A percentile compares a stretch with the other conserved stretches of the same genome.
Conservation (phyloP, 306 rosid species). For the Luffa acutangula region DNA sequence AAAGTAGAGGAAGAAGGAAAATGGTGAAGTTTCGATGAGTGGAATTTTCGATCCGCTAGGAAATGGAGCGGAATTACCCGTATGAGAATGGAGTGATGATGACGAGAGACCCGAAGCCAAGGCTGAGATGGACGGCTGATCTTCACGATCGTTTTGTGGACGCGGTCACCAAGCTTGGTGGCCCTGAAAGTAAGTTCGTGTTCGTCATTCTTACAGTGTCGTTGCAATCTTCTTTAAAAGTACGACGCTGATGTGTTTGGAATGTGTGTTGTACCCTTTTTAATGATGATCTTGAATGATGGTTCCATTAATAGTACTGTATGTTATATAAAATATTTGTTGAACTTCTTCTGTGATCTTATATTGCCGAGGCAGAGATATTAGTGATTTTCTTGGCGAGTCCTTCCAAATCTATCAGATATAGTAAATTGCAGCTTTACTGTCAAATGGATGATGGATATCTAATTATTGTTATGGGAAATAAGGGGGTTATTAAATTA, state of each 20-base stretch:
- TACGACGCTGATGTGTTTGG: not conserved
- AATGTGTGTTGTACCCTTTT: not conserved
- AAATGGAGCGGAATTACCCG: constrained; percentile 20
- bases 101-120: constrained; percentile 91
- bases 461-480: not conserved
- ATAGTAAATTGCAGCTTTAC: not conserved
- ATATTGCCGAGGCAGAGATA: not conserved
- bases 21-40: not conserved
- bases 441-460: not conserved
- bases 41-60: not conserved
- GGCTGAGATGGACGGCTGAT: constrained; percentile 92
- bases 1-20: not conserved
- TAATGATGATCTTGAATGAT: not conserved
- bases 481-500: not conserved
- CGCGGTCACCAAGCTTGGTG: constrained; percentile 95
- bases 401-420: not conserved
- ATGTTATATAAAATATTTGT: not conserved
- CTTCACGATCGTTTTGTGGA: constrained; percentile 86
- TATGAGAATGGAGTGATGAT: constrained; percentile 59
- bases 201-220: not conserved
- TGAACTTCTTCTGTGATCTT: not conserved
- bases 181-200: constrained; percentile 65
- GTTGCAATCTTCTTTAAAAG: not conserved
- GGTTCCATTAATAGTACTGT: too few species aligned
- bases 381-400: not conserved